Conservation (phyloP, 805 yeast genomes). For the Torulaspora indica region DNA sequence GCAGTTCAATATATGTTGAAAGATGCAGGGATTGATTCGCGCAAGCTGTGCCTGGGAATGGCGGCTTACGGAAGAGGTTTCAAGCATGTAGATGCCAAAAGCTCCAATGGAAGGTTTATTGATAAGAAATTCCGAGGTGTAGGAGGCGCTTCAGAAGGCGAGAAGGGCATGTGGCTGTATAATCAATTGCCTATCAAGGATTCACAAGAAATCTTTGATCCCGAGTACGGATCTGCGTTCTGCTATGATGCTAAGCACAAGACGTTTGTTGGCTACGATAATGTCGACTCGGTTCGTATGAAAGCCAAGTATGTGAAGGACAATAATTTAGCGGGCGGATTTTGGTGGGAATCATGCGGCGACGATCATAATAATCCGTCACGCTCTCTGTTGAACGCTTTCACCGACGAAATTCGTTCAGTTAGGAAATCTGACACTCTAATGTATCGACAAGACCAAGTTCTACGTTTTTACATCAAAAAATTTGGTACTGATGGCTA, state of each 20-base stretch:
- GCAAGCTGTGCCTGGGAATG: constrained; percentile 72
- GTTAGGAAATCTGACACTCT: constrained; percentile 11
- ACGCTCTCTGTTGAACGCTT: constrained; percentile 44
- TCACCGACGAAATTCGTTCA: constrained; percentile 36
- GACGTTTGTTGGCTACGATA: constrained; percentile 63
- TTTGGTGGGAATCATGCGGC: constrained; percentile 95
- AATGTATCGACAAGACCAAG: constrained; percentile 17
- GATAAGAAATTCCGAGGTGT: constrained; percentile 44
- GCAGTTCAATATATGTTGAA: constrained; percentile 44
- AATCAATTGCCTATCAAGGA: constrained; percentile 48
- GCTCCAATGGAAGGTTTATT: constrained; percentile 12
- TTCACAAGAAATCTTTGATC: constrained; percentile 49
- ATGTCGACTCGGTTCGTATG: constrained; percentile 42
- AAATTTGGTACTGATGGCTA: constrained; percentile 20
- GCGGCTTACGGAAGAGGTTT: constrained; percentile 76
- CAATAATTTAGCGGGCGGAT: constrained; percentile 66
- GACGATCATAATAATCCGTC: constrained; percentile 41
- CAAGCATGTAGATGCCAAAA: constrained; percentile 38
- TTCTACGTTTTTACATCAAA: constrained; percentile 19
- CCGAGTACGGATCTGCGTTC: constrained; percentile 48
- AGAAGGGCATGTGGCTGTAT: constrained; percentile 51
- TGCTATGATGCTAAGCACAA: constrained; percentile 40
- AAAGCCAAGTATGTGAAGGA: constrained; percentile 58
- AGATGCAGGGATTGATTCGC: constrained; percentile 40
- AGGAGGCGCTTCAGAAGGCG: constrained; percentile 43